Conservation (phyloP, 2,329 filamentous ascomycete genomes). For the Cytospora paraplurivora region DNA sequence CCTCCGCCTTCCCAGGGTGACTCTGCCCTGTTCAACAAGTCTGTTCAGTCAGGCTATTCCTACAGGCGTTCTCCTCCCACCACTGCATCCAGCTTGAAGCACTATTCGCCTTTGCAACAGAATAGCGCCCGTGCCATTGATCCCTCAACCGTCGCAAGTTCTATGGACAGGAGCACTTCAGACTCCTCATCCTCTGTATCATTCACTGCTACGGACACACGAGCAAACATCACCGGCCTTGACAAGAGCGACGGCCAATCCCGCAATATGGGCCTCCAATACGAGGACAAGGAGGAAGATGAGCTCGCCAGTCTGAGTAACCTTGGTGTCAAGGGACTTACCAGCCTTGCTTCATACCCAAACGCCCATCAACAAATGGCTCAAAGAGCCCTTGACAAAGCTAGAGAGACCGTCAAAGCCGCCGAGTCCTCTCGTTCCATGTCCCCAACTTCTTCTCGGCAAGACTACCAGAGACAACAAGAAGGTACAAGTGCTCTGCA, state of each 20-base stretch:
- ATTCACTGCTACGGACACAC: neutral
- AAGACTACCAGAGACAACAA: slow-evolving; percentile 7
- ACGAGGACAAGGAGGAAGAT: slow-evolving; percentile 35
- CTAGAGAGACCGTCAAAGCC: slow-evolving; percentile 28
- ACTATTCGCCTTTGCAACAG: slow-evolving; percentile 56
- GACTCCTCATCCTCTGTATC: slow-evolving; percentile 12
- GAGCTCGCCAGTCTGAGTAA: slow-evolving; percentile 39
- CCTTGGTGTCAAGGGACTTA: slow-evolving; percentile 51
- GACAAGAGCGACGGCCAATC: slow-evolving; percentile 33
- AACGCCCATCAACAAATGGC: slow-evolving; percentile 58
- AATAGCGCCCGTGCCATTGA: slow-evolving; percentile 56
- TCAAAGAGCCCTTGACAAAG: slow-evolving; percentile 46
- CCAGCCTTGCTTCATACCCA: slow-evolving; percentile 57
- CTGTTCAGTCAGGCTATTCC: slow-evolving; percentile 41
- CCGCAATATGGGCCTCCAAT: slow-evolving; percentile 29
- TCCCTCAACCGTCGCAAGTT: slow-evolving; percentile 35
- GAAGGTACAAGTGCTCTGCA: slow-evolving; percentile 1
- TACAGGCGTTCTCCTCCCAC: slow-evolving; percentile 35
- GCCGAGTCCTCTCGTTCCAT: slow-evolving; percentile 28
- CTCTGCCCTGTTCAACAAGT: slow-evolving; percentile 42
- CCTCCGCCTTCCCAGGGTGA: slow-evolving; percentile 36
- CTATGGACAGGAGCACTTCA: slow-evolving; percentile 1
- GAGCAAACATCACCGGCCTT: slow-evolving; percentile 13
- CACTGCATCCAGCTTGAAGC: slow-evolving; percentile 35
- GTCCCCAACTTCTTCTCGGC: slow-evolving; percentile 27